phyloP scores from a whole-genome alignment of 352 stramenopile species.

The Globisporangium polare region DNA sequence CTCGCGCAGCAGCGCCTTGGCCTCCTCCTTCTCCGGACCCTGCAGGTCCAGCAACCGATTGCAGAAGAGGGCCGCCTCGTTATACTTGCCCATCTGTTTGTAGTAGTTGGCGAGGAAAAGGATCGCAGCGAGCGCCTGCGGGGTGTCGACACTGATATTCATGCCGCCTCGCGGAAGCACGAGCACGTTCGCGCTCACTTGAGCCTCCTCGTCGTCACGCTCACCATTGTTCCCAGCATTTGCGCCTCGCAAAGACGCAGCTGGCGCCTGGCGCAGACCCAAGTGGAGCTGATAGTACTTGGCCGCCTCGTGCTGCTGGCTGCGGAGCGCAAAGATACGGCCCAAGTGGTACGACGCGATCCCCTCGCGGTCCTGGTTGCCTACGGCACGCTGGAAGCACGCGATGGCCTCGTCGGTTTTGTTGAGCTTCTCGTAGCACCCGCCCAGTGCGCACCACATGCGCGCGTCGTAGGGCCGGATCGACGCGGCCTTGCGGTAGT shows the following conservation, averaged over 20 bases:
- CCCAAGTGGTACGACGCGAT: conserved; percentile 72
- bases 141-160: conserved; percentile 59
- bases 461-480: conserved; percentile 95
- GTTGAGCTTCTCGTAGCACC: conserved; percentile 74
- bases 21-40: conserved; percentile 79
- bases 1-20: conserved; percentile 71
- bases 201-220: background rate
- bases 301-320: conserved; percentile 50
- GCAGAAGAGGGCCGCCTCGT: conserved; percentile 62
- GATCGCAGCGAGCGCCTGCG: conserved; percentile 56
- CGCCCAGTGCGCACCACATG: conserved; percentile 97
- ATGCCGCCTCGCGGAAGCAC: conserved; percentile 14
- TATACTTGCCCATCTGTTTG: conserved; percentile 60
- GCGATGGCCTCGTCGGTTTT: conserved; percentile 67
- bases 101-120: conserved; percentile 83
- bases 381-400: conserved; percentile 73
- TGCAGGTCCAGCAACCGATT: conserved; percentile 75
- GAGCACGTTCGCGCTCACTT: conserved; percentile 6
- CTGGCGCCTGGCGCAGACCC: conserved; percentile 33
- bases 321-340: conserved; percentile 45
- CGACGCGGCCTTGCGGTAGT: conserved; percentile 95
- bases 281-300: conserved; percentile 76
- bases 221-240: background rate
- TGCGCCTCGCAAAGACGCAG: background rate
- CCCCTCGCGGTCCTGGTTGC: conserved; percentile 71